These are phyloP conservation scores for Cryphonectria nitschkei DNA, from an alignment of 2,329 filamentous ascomycete species.

Conservation along the genomic window DNA sequence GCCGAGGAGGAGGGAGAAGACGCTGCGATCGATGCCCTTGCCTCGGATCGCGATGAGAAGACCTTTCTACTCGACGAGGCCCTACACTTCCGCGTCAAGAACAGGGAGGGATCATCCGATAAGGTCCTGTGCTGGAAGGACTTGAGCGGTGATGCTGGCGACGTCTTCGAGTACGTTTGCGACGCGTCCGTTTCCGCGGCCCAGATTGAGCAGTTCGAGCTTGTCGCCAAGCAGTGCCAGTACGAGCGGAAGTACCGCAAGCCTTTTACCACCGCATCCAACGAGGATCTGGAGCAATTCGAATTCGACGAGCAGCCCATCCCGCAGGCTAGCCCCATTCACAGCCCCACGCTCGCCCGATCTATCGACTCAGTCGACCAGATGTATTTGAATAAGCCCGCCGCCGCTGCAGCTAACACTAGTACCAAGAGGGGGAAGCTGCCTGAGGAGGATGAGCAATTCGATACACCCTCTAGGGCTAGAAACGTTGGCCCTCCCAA, in stretches of 20 bases:
- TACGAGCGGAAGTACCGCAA: slow-evolving; percentile 95
- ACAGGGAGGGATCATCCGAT: slow-evolving; percentile 72
- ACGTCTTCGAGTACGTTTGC: slow-evolving; percentile 98
- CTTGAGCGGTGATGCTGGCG: slow-evolving; percentile 87
- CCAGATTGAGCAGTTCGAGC: slow-evolving; percentile 79
- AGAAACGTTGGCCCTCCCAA: slow-evolving; percentile 50
- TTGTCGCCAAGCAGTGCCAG: slow-evolving; percentile 87
- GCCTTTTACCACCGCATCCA: slow-evolving; percentile 77
- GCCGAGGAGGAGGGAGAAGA: slow-evolving; percentile 89
- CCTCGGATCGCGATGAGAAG: slow-evolving; percentile 90
- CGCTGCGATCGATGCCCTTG: slow-evolving; percentile 73
- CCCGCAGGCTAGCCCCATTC: slow-evolving; percentile 65
- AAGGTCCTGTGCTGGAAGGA: slow-evolving; percentile 94
- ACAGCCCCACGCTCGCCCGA: slow-evolving; percentile 59
- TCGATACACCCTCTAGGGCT: slow-evolving; percentile 38
- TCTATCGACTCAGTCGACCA: slow-evolving; percentile 62
- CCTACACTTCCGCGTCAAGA: slow-evolving; percentile 83
- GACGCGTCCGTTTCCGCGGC: slow-evolving; percentile 71
- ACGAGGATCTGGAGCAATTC: slow-evolving; percentile 80
- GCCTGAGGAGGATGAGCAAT: slow-evolving; percentile 30
- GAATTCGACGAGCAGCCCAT: slow-evolving; percentile 72
- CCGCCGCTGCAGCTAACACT: slow-evolving; percentile 47
- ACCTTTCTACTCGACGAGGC: slow-evolving; percentile 93
- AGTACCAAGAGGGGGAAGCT: slow-evolving; percentile 47
- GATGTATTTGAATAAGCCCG: slow-evolving; percentile 53